Percentiles rank a stretch among this genome's conserved stretches.
Conservation (phyloP, 352 stramenopile species). For the Pythium periplocum region DNA sequence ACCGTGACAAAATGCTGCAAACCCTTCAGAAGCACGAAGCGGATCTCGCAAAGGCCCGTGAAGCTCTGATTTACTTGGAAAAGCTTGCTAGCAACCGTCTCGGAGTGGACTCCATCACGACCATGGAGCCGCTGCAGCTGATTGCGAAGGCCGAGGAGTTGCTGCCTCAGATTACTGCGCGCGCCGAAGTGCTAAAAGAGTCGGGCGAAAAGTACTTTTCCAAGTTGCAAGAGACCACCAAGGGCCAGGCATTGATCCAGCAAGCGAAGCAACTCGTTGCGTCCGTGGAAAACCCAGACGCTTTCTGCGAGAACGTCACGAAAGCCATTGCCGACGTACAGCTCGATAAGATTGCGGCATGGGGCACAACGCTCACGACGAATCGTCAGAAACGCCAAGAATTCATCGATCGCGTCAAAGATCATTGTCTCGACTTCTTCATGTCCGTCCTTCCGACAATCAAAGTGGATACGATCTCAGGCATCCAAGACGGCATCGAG, state of each 20-base stretch:
- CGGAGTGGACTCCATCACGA: constrained; percentile 48
- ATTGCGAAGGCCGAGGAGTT: constrained; percentile 61
- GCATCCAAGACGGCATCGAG: constrained; percentile 66
- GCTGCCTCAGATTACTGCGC: constrained; percentile 48
- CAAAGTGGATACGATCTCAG: constrained; percentile 76
- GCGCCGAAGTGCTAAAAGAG: constrained; percentile 43
- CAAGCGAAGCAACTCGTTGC: constrained; percentile 68
- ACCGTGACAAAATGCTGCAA: constrained; percentile 32
- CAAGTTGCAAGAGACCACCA: constrained; percentile 63
- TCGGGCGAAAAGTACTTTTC: constrained; percentile 67
- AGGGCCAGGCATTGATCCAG: constrained; percentile 57
- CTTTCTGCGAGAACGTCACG: constrained; percentile 68
- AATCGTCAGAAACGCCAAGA: constrained; percentile 67
- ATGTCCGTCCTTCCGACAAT: constrained; percentile 81
- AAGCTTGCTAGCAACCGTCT: constrained; percentile 54
- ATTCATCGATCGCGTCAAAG: constrained; percentile 76
- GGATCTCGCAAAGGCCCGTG: constrained; percentile 51
- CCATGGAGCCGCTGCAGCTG: constrained; percentile 48
- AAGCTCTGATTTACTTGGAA: constrained; percentile 49
- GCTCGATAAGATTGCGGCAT: constrained; percentile 61
- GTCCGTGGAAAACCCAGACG: constrained; percentile 68
- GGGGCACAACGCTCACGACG: constrained; percentile 53
- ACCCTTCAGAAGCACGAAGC: constrained; percentile 57
- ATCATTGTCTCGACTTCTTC: constrained; percentile 84
- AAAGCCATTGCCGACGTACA: constrained; percentile 65